Conservation (phyloP, 192 early-diverging fungal genomes). For the Backusella parvicylindrica region DNA sequence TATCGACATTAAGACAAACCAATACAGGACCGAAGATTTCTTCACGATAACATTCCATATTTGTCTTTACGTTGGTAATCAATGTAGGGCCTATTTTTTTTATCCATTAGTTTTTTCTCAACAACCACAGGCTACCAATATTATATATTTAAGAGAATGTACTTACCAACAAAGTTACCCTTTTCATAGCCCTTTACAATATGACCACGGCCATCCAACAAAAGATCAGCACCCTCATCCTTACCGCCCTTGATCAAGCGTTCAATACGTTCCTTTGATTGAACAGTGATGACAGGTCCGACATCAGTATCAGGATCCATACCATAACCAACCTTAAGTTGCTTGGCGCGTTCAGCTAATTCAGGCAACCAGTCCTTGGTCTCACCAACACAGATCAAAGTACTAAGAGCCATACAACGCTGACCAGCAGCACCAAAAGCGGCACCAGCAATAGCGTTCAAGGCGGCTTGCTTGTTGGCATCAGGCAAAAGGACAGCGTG, state of each 20-base stretch:
- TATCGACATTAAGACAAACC: conserved; percentile 75
- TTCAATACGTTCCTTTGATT: conserved; percentile 74
- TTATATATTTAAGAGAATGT: neutral
- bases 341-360: conserved; percentile 80
- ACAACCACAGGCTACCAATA: neutral
- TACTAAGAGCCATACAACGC: conserved; percentile 97
- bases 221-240: conserved; percentile 81
- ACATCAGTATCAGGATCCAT: conserved; percentile 85
- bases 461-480: conserved; percentile 92
- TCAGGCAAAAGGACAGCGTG: conserved; percentile 94
- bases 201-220: conserved; percentile 85
- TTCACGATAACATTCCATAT: conserved; percentile 89
- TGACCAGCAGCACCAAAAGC: conserved; percentile 98
- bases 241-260: conserved; percentile 76
- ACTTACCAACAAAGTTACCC: conserved; percentile 87
- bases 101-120: neutral
- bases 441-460: conserved; percentile 88
- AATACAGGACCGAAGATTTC: conserved; percentile 98
- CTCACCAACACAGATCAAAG: conserved; percentile 86
- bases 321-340: conserved; percentile 80
- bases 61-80: conserved; percentile 63
- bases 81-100: conserved; percentile 72
- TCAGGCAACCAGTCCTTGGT: conserved; percentile 83
- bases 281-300: conserved; percentile 83
- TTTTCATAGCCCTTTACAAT: conserved; percentile 72